Conservation (phyloP, 345 rosid genomes). For the Balakata baccata region DNA sequence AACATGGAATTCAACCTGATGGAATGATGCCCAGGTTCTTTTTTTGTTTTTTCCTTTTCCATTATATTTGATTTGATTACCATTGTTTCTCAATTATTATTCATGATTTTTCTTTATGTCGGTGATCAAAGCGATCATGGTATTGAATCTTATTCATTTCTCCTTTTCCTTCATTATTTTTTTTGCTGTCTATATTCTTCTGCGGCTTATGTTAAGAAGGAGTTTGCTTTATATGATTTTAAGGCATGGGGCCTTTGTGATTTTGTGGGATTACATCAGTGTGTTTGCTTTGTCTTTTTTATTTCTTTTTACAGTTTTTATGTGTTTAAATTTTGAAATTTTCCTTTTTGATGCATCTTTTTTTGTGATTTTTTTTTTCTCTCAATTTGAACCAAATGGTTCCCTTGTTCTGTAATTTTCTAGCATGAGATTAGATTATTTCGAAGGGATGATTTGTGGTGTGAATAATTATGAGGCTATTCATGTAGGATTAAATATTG, state of each 20-base stretch:
- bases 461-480: not conserved
- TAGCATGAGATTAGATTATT: not conserved
- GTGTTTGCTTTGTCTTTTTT: not conserved
- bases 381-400: not conserved
- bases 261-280: not conserved
- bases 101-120: not conserved
- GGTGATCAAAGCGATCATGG: not conserved
- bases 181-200: not conserved
- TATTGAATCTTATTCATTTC: not conserved
- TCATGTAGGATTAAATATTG: not conserved
- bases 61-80: not conserved
- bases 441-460: not conserved
- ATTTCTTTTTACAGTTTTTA: not conserved
- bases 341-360: not conserved
- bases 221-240: not conserved
- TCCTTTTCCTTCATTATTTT: not conserved
- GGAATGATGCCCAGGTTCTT: conserved; percentile 58
- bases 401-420: not conserved
- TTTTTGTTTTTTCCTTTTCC: not conserved
- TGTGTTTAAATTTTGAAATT: not conserved
- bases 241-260: not conserved
- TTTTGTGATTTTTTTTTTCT: not conserved
- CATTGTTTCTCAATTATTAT: no score
- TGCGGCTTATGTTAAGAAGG: not conserved
- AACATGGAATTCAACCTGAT: conserved; percentile 70